A percentile compares a stretch with the other conserved stretches of the same genome.
Conservation (phyloP, 768 basidiomycete species). For the Suillus brevipes region DNA sequence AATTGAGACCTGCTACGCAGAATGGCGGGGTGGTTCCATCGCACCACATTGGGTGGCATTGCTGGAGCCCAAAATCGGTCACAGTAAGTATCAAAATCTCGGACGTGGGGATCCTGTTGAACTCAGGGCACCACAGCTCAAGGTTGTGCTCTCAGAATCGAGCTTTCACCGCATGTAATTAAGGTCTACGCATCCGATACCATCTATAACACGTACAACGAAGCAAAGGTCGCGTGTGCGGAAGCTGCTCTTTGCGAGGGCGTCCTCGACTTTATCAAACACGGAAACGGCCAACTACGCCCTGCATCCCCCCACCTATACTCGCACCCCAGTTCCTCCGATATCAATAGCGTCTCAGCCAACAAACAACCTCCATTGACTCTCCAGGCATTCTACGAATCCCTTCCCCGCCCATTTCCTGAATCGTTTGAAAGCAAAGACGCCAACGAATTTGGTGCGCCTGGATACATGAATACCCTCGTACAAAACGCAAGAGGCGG, state of each 20-base stretch:
- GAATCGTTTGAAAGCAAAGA: constrained; percentile 49
- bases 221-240: constrained; percentile 58
- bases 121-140: constrained; percentile 35
- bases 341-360: constrained; percentile 9
- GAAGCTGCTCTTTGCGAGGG: constrained; percentile 51
- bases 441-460: constrained; percentile 53
- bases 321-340: constrained; percentile 6
- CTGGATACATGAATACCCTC: constrained; percentile 51
- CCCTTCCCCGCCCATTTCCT: constrained; percentile 64
- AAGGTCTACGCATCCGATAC: constrained; percentile 55
- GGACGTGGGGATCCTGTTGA: not conserved
- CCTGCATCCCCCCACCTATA: constrained; percentile 30
- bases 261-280: constrained; percentile 58
- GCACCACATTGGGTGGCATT: constrained; percentile 55
- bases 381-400: constrained; percentile 62
- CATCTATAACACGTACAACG: constrained; percentile 36
- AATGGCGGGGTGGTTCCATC: constrained; percentile 55
- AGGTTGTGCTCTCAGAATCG: constrained; percentile 60
- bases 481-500: constrained; percentile 55
- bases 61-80: constrained; percentile 43
- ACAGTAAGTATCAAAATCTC: constrained; percentile 36
- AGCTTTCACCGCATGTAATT: constrained; percentile 47
- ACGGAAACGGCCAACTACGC: constrained; percentile 50
- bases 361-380: constrained; percentile 31
- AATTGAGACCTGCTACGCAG: constrained; percentile 55